A percentile compares a stretch with the other conserved stretches of the same genome.
These are phyloP conservation scores for Claviceps monticola DNA, from an alignment of 2,329 filamentous ascomycete species.

Conservation along the genomic window DNA sequence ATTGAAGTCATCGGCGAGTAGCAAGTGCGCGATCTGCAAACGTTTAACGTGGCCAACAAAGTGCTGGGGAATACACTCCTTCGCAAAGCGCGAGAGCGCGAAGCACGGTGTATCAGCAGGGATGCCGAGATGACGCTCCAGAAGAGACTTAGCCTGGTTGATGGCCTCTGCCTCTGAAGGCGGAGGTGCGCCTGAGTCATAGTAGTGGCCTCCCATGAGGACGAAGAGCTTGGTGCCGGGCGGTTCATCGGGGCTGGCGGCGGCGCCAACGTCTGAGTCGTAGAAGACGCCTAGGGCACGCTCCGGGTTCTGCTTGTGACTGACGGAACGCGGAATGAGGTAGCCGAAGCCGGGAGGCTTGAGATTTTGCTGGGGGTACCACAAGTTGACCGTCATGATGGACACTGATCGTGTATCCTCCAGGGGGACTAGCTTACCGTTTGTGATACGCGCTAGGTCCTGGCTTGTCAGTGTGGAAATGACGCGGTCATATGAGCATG, in stretches of 20 bases:
- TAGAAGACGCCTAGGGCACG: slow-evolving; percentile 84
- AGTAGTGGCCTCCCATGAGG: slow-evolving; percentile 91
- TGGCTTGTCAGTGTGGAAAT: slow-evolving; percentile 49
- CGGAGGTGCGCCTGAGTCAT: slow-evolving; percentile 30
- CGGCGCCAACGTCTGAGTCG: slow-evolving; percentile 48
- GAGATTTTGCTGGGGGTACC: slow-evolving; percentile 53
- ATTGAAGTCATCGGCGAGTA: slow-evolving; percentile 41
- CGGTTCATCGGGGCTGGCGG: slow-evolving; percentile 36
- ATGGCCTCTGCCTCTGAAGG: slow-evolving; percentile 55
- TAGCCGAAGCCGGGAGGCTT: slow-evolving; percentile 73
- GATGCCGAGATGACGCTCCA: slow-evolving; percentile 65
- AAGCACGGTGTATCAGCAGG: slow-evolving; percentile 41
- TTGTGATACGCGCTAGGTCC: slow-evolving; percentile 25
- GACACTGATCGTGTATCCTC: slow-evolving; percentile 51
- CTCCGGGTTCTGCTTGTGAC: slow-evolving; percentile 63
- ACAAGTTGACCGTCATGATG: slow-evolving; percentile 88
- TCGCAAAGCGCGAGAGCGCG: slow-evolving; percentile 42
- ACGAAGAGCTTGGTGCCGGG: slow-evolving; percentile 77
- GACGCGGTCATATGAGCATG: slow-evolving; percentile 36
- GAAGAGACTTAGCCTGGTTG: slow-evolving; percentile 52
- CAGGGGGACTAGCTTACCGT: slow-evolving; percentile 31
- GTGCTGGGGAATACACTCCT: slow-evolving; percentile 83
- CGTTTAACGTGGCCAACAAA: slow-evolving; percentile 58
- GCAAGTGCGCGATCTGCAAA: slow-evolving; percentile 41
- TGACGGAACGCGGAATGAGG: slow-evolving; percentile 65